These are phyloP conservation scores for Penicillium sp. DNA, from an alignment of 2,329 filamentous ascomycete species.

Conservation along the genomic window DNA sequence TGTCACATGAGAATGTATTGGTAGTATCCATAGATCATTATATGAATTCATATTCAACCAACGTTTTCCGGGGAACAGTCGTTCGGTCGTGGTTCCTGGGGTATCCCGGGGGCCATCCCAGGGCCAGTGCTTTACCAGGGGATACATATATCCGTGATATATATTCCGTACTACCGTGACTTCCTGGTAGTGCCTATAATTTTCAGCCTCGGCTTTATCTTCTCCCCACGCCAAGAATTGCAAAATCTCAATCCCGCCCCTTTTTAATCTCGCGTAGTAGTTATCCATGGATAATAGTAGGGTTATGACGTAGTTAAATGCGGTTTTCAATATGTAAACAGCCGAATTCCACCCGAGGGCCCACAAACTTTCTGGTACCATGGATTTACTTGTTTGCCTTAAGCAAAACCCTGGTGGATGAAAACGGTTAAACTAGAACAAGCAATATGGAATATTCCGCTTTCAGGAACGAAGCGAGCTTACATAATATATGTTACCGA, in stretches of 20 bases:
- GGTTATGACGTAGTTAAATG: background rate
- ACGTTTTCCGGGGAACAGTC: background rate
- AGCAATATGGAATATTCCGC: background rate
- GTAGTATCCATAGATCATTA: background rate
- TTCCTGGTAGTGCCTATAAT: background rate
- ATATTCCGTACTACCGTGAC: background rate
- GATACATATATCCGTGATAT: background rate
- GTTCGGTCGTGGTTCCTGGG: background rate
- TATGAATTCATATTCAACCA: background rate
- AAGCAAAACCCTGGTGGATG: background rate
- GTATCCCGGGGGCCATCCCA: no score
- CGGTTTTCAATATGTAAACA: background rate
- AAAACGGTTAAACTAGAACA: background rate
- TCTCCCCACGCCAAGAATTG: constrained; percentile 1
- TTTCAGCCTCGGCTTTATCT: background rate
- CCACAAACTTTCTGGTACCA: background rate
- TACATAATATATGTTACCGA: background rate
- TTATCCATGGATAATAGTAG: background rate
- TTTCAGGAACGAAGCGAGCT: background rate
- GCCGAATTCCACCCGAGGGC: background rate
- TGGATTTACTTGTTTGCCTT: background rate
- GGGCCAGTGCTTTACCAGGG: no score
- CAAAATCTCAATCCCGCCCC: background rate
- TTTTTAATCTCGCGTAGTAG: background rate
- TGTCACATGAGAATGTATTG: background rate